A percentile compares a stretch with the other conserved stretches of the same genome.
phyloP scores from a whole-genome alignment of 768 basidiomycete genomes.

The Mycena kentingensis region DNA sequence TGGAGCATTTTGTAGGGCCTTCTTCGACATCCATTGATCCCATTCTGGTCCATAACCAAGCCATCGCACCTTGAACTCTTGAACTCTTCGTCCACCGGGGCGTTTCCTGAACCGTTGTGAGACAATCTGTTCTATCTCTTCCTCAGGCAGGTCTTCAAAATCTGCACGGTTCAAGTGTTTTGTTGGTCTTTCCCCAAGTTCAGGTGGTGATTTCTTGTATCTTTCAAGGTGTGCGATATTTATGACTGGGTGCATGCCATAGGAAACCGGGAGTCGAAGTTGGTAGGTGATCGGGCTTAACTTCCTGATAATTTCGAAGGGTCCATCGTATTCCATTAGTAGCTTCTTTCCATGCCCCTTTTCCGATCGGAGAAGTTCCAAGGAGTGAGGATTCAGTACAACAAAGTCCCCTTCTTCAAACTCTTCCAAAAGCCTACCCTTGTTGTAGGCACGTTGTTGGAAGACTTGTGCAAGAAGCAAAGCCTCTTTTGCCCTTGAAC shows the following conservation, averaged over 20 bases:
- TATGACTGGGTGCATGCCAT: slow-evolving; percentile 24
- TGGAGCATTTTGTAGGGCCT: neutral
- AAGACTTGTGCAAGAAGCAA: slow-evolving; percentile 15
- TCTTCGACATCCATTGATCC: neutral
- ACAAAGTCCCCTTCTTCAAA: slow-evolving; percentile 26
- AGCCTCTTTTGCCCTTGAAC: slow-evolving; percentile 5
- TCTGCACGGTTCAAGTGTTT: slow-evolving; percentile 6
- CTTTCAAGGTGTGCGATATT: slow-evolving; percentile 27
- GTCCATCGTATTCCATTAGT: slow-evolving; percentile 23
- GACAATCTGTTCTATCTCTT: slow-evolving; percentile 28
- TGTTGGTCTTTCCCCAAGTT: slow-evolving; percentile 16
- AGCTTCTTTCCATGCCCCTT: slow-evolving; percentile 27
- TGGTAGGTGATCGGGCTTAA: slow-evolving; percentile 27
- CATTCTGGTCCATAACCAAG: neutral
- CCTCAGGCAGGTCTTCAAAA: slow-evolving; percentile 18
- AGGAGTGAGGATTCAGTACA: slow-evolving; percentile 25
- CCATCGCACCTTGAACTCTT: slow-evolving; percentile 6
- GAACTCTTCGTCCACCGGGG: neutral
- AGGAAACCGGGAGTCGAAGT: slow-evolving; percentile 19
- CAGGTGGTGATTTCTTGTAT: slow-evolving; percentile 19
- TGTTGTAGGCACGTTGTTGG: slow-evolving; percentile 17
- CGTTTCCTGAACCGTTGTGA: slow-evolving; percentile 14
- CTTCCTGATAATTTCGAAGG: slow-evolving; percentile 26
- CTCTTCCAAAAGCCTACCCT: slow-evolving; percentile 6
- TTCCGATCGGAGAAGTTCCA: slow-evolving; percentile 16